Conservation (phyloP, 305 asterid species). For the Fraxinus platypoda region DNA sequence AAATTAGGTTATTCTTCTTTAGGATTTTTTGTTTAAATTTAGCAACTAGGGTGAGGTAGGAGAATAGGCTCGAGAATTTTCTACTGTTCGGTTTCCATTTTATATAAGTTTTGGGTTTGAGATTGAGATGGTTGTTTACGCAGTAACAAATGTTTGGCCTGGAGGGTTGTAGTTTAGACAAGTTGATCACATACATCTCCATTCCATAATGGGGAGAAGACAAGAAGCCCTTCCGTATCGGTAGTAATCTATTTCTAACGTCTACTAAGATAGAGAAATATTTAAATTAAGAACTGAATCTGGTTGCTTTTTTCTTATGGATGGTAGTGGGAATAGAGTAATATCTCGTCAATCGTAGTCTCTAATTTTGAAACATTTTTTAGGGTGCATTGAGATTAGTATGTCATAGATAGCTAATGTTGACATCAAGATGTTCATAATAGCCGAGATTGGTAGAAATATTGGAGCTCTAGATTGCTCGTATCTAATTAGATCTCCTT, state of each 20-base stretch:
- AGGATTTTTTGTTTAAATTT: background rate
- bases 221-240: background rate
- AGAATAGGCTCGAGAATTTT: background rate
- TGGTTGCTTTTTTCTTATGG: background rate
- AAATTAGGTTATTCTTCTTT: background rate
- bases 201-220: background rate
- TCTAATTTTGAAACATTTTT: background rate
- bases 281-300: constrained; percentile 7
- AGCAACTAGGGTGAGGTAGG: background rate
- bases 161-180: background rate
- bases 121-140: background rate
- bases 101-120: background rate
- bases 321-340: background rate
- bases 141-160: background rate
- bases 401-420: background rate
- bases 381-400: background rate
- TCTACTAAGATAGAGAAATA: constrained; percentile 1
- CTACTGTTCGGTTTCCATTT: background rate
- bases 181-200: background rate
- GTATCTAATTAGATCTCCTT: background rate
- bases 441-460: background rate
- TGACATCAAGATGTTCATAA: background rate
- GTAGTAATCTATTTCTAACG: background rate
- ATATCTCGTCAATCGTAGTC: too few relatives aligned
- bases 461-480: background rate